Percentiles rank a stretch among this genome's conserved stretches.
Evolutionary conservation across 2,329 filamentous ascomycete genomes (phyloP).

Genomic region (Xylaria arbuscula): DNA sequence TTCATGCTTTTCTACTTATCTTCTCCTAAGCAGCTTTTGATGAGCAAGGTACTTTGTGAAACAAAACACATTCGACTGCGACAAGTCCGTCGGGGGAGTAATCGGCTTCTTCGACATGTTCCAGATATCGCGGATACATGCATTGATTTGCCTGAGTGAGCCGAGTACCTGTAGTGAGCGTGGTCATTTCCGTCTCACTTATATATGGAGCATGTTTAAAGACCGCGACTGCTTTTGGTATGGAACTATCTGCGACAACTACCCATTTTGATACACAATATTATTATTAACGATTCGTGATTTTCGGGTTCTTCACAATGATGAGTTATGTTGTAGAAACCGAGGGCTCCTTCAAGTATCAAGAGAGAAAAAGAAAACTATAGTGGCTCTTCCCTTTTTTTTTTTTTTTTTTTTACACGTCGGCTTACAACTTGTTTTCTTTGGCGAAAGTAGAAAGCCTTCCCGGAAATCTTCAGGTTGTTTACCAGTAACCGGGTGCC

Average conservation of each 20-base stretch:
- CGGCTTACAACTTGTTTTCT: not conserved
- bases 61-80: conserved; percentile 21
- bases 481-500: not conserved
- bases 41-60: conserved; percentile 10
- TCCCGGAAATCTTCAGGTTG: not conserved
- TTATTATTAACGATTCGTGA: not conserved
- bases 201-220: not conserved
- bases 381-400: not conserved
- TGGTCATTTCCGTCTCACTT: conserved; percentile 2
- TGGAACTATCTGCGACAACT: not conserved
- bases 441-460: not conserved
- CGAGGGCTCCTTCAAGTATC: not conserved
- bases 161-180: conserved; percentile 9
- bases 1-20: not conserved
- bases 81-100: conserved; percentile 28
- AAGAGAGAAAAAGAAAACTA: not conserved
- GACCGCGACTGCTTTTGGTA: too few relatives aligned
- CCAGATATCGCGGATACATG: conserved; percentile 31
- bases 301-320: not conserved
- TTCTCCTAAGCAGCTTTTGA: not conserved
- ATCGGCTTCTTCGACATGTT: conserved; percentile 15
- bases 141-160: conserved; percentile 23
- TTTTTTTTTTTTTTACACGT: too few relatives aligned
- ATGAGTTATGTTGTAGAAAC: not conserved
- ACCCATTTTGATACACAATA: not conserved